Evolutionary conservation across 2,329 filamentous ascomycete species (phyloP).

Genomic region (Colletotrichum sp.): DNA sequence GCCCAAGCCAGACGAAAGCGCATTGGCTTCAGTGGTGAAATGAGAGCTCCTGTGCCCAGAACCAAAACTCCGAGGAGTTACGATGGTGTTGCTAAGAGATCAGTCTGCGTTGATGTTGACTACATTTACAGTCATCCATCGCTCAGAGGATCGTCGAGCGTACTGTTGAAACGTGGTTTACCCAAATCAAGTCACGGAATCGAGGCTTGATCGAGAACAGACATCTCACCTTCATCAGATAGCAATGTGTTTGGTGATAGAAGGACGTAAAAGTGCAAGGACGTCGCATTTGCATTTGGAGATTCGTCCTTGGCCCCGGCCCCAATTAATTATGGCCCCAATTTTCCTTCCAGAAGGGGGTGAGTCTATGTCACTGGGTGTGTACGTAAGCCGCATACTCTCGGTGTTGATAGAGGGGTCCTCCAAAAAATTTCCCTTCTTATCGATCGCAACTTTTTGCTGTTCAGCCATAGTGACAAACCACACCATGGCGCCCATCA

Average conservation of each 20-base stretch:
- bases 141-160: not conserved
- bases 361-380: not conserved
- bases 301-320: not conserved
- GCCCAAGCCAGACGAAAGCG: accelerated
- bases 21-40: accelerated
- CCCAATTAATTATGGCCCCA: not conserved
- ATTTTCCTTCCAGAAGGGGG: not conserved
- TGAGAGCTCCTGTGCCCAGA: not conserved
- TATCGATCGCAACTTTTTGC: constrained; percentile 18
- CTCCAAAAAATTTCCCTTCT: constrained; percentile 22
- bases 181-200: not conserved
- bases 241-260: not conserved
- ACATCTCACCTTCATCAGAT: not conserved
- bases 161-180: not conserved
- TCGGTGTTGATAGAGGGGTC: constrained; percentile 23
- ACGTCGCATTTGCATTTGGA: not conserved
- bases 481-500: constrained; percentile 46
- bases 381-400: constrained; percentile 14
- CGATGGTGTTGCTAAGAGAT: not conserved
- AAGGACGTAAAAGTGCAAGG: not conserved
- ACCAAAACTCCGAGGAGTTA: not conserved
- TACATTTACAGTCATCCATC: not conserved
- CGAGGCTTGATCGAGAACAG: not conserved
- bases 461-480: constrained; percentile 11
- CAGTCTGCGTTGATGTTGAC: not conserved